phyloP scores from a whole-genome alignment of 345 rosid genomes.

The Geranium rotundifolium region DNA sequence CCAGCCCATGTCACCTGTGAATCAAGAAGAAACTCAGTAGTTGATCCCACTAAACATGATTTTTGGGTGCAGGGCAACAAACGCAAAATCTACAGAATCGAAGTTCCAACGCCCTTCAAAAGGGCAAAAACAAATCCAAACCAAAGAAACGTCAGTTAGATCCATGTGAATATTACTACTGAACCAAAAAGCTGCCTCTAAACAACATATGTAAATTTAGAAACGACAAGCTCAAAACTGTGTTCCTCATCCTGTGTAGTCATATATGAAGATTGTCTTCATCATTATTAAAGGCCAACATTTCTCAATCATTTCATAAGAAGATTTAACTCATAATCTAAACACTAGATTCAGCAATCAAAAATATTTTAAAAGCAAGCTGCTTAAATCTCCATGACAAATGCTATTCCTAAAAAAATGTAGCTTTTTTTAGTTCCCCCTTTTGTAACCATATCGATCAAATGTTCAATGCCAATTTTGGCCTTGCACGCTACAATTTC shows the following conservation, averaged over 20 bases:
- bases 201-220: too few species aligned
- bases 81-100: neutral
- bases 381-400: too few species aligned
- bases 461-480: neutral
- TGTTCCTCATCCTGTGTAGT: too few species aligned
- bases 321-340: too few species aligned
- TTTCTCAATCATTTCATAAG: too few species aligned
- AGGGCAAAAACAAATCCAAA: neutral
- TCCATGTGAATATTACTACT: too few species aligned
- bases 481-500: neutral
- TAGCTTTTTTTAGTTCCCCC: neutral
- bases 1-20: slow-evolving; percentile 95
- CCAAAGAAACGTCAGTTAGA: neutral
- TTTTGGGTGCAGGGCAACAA: neutral
- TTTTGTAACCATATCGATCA: neutral
- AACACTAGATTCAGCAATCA: too few species aligned
- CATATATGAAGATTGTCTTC: too few species aligned
- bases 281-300: too few species aligned
- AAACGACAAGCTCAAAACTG: too few species aligned
- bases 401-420: neutral
- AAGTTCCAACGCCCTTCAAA: neutral
- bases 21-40: slow-evolving; percentile 16
- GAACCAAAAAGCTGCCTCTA: too few species aligned
- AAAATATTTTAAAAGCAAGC: too few species aligned
- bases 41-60: slow-evolving; percentile 1